Base-by-base conservation (phyloP, 1,284 basidiomycete species). In the Cystobasidium slooffiae region DNA sequence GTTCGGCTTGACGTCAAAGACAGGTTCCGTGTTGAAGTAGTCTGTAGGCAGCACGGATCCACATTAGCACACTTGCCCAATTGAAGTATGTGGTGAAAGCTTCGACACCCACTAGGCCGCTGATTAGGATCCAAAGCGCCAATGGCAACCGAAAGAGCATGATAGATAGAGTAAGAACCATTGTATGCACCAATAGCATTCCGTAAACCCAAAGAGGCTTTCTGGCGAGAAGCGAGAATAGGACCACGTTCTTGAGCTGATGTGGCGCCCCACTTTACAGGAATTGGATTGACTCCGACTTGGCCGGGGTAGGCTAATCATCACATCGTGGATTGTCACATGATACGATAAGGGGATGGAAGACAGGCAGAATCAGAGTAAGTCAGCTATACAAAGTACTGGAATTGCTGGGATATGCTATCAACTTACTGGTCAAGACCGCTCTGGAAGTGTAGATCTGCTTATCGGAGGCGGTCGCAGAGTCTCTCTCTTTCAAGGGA, bases 181-280 rank as follows among this genome's bases (percentile, higher is more conserved):
- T 90, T 90, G 81, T 97, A 94, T 0, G 96, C 94, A 14, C 95
- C 95, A 81, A 98, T 88, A 12, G 95, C 91, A 82, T 97, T 98
- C 72, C 95, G 90, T 74, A 90, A 87, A 82, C 94, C 94, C 84
- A 97, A 91, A 64, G 90, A 90, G 41, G 87, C 87, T 0, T 90
- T 88, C 53, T 95, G 89, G 43, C 96, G 90, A 0, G 92, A 94
- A 79, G 92, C 94, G 72, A 98, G 88, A 76, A 98, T 87, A 5
- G 95, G 93, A 0, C 96, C 95, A 31, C 95, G 90, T 46, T 85
- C 83, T 22, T 81, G 78, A 43, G 92, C 85, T 77, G 88, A 86
- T 0, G 86, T 76, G 0, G 90, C 91, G 51, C 92, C 94, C 94
- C 96, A 97, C 37, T 85, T 83, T 51, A 98, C 85, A 0, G 90